These are phyloP conservation scores for Sporothrix pallida DNA, from an alignment of 2,329 filamentous ascomycete species.

Conservation along the genomic window DNA sequence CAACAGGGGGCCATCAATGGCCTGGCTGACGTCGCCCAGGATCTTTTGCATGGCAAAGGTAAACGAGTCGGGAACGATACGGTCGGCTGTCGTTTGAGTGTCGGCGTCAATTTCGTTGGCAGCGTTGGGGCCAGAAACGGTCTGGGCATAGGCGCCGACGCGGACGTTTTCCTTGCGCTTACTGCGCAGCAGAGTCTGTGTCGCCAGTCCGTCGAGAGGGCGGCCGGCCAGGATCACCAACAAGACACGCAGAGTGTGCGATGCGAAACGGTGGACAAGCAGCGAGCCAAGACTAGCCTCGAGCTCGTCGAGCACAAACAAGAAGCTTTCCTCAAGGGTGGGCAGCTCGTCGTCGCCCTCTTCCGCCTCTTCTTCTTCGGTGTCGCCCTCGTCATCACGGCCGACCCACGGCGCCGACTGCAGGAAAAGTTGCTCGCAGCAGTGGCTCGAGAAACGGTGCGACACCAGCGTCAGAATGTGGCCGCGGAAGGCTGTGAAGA, in stretches of 20 bases:
- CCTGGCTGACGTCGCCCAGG: slow-evolving; percentile 74
- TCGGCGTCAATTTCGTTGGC: background rate
- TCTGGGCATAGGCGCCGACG: slow-evolving; percentile 58
- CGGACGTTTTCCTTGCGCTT: slow-evolving; percentile 87
- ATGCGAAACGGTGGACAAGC: slow-evolving; percentile 86
- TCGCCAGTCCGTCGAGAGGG: slow-evolving; percentile 72
- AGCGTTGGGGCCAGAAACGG: slow-evolving; percentile 40
- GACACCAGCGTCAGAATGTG: slow-evolving; percentile 90
- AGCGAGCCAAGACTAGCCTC: slow-evolving; percentile 82
- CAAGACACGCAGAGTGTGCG: slow-evolving; percentile 85
- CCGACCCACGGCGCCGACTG: slow-evolving; percentile 68
- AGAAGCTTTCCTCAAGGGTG: slow-evolving; percentile 83
- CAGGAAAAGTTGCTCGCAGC: slow-evolving; percentile 91
- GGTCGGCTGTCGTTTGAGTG: background rate
- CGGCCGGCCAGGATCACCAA: slow-evolving; percentile 84
- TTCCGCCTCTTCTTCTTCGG: slow-evolving; percentile 50
- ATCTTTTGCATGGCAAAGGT: slow-evolving; percentile 78
- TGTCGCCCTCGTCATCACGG: slow-evolving; percentile 51
- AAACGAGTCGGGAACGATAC: slow-evolving; percentile 80
- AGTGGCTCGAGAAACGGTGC: slow-evolving; percentile 96
- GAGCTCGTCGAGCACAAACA: slow-evolving; percentile 84
- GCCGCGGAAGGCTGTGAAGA: slow-evolving; percentile 84
- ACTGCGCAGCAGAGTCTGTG: slow-evolving; percentile 80
- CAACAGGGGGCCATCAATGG: slow-evolving; percentile 78
- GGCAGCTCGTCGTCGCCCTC: slow-evolving; percentile 57